phyloP scores from a whole-genome alignment of 345 rosid genomes.

The Eucalyptus curtisii region DNA sequence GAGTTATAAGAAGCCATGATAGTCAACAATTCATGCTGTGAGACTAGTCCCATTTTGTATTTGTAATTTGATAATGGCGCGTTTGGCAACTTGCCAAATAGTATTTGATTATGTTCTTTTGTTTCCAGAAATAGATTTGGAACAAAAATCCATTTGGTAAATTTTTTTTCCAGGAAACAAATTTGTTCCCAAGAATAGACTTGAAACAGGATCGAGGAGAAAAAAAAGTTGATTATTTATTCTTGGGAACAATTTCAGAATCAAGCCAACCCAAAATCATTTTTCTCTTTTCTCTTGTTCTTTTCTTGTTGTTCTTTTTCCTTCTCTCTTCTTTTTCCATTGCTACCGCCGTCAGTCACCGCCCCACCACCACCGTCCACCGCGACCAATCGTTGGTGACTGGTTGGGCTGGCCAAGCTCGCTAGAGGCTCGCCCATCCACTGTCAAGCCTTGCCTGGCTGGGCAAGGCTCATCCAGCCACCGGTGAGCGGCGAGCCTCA shows the following conservation, averaged over 20 bases:
- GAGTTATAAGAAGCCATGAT: neutral
- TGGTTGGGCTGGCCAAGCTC: accelerated
- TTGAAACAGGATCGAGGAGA: accelerated
- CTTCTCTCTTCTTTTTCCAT: too few relatives aligned
- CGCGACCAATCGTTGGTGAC: accelerated
- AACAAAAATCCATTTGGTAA: accelerated
- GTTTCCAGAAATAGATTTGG: accelerated
- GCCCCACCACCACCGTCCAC: accelerated
- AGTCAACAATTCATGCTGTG: neutral
- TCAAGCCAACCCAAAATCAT: too few relatives aligned
- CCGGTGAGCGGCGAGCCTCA: accelerated
- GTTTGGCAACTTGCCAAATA: too few relatives aligned
- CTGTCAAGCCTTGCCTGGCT: accelerated
- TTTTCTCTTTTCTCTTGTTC: too few relatives aligned
- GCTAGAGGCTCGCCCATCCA: too few relatives aligned
- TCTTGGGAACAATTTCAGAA: accelerated
- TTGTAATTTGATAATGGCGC: accelerated
- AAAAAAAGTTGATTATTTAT: accelerated
- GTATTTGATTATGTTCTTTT: accelerated
- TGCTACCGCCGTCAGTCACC: accelerated
- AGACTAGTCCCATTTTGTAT: neutral
- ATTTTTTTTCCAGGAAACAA: accelerated
- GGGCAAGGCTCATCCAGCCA: accelerated
- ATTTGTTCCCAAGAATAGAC: accelerated
- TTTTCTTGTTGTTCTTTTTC: too few relatives aligned